Base-by-base conservation (phyloP, 1,139 yeast species). In the Torulaspora pretoriensis region DNA sequence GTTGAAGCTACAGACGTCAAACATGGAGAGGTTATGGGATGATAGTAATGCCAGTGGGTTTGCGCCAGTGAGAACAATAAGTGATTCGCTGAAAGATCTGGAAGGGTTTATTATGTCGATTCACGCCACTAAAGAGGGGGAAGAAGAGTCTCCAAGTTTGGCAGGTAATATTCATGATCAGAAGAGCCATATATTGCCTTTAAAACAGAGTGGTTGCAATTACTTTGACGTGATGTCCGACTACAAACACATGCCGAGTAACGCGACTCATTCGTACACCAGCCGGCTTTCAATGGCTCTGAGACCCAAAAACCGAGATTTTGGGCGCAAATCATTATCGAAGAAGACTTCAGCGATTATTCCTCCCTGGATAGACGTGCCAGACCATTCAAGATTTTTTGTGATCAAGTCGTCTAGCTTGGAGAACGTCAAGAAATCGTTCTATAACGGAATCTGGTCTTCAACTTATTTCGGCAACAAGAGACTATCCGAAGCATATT, bases 391-490 rank as follows among this genome's bases (percentile, higher is more conserved):
- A 0, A 65, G 66, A 36, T 78, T 77, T 55, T 80, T 78, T 52
- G 78, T 80, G 10, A 78, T 80, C 47, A 80, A 79, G 54, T 78
- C 83, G 0, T 73, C 68, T 55, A 73, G 68, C 41, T 64, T 72
- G 13, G 63, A 66, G 13, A 81, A 80, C 52, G 74, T 80, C 10
- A 68, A 67, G 45, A 70, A 78, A 3, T 75, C 83, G 0, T 72
- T 72, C 50, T 55, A 63, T 40, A 69, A 78, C 49, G 69, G 70
- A 5, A 69, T 78, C 27, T 80, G 85, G 85, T 70, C 82, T 0
- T 78, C 83, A 0, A 79, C 84, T 0, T 77, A 70, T 28, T 63
- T 73, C 44, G 84, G 84, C 0, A 79, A 78, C 52, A 72, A 68
- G 45, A 64, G 81, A 46, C 66, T 80, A 40, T 69, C 75, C 35